Evolutionary conservation across 2,329 filamentous ascomycete genomes (phyloP).

Genomic region (Trichoderma oligosporum): DNA sequence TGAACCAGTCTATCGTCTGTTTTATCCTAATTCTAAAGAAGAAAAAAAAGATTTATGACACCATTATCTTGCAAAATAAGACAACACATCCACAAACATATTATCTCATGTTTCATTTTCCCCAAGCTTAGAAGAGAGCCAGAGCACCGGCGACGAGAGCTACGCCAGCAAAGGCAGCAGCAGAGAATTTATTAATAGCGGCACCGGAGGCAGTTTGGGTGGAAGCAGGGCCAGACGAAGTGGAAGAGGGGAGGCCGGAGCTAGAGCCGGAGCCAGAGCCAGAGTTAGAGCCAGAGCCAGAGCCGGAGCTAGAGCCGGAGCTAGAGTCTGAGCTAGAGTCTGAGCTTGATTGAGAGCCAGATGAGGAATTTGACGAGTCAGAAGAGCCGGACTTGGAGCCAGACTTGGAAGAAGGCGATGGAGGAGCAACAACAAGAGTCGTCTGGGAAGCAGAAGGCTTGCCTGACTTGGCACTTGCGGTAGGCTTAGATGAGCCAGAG

Average conservation of each 20-base stretch:
- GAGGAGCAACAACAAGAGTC: conserved; percentile 10
- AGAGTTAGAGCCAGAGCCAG: neutral
- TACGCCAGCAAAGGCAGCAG: conserved; percentile 21
- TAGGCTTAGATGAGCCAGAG: neutral
- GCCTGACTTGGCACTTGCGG: neutral
- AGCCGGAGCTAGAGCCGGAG: neutral
- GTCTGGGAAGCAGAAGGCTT: conserved; percentile 9
- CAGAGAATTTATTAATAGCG: conserved; percentile 19
- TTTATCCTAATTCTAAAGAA: conserved; percentile 7
- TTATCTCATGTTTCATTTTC: neutral
- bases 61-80: neutral
- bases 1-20: conserved; percentile 16
- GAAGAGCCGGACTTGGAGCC: neutral
- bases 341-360: neutral
- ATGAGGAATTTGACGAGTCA: conserved; percentile 1
- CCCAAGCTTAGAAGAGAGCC: conserved; percentile 21
- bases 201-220: neutral
- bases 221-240: neutral
- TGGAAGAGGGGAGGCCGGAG: conserved; percentile 1
- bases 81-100: conserved; percentile 3
- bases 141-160: conserved; percentile 19
- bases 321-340: conserved; percentile 7
- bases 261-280: conserved; percentile 7
- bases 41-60: too few relatives aligned
- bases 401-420: conserved; percentile 11